Percentiles rank a stretch among this genome's conserved stretches.
phyloP scores from a whole-genome alignment of 73 alveolate species.

The Paramecium primaurelia region DNA sequence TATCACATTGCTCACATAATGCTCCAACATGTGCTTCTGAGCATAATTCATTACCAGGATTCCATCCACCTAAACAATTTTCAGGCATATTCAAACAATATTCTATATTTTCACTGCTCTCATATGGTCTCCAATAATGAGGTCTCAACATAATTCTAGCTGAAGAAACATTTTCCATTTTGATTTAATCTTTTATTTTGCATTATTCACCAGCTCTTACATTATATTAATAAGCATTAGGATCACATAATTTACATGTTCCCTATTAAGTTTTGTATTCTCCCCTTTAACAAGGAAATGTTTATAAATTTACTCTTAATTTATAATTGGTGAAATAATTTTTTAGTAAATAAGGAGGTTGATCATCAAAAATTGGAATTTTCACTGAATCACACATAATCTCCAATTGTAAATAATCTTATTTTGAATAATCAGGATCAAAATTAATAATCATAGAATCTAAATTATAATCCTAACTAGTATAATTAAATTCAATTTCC shows the following conservation, averaged over 20 bases:
- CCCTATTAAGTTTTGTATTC: neutral
- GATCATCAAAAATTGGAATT: neutral
- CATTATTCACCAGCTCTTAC: neutral
- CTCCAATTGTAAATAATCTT: neutral
- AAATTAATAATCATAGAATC: neutral
- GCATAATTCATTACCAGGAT: slow-evolving; percentile 21
- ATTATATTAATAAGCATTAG: neutral
- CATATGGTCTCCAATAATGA: slow-evolving; percentile 51
- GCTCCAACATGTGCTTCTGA: slow-evolving; percentile 46
- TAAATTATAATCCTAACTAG: neutral
- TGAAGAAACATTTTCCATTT: neutral
- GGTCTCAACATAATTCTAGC: neutral
- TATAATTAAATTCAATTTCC: neutral
- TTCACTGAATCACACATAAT: neutral
- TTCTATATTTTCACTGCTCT: neutral
- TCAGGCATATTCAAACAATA: neutral
- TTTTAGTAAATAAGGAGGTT: neutral
- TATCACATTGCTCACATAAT: slow-evolving; percentile 32
- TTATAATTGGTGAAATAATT: neutral
- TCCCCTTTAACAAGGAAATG: neutral
- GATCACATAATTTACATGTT: neutral
- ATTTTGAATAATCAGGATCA: neutral
- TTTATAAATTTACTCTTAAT: neutral
- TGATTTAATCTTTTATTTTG: neutral
- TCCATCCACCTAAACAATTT: slow-evolving; percentile 48